These are phyloP conservation scores for Trametes cubensis DNA, from an alignment of 768 basidiomycete species.

Conservation along the genomic window DNA sequence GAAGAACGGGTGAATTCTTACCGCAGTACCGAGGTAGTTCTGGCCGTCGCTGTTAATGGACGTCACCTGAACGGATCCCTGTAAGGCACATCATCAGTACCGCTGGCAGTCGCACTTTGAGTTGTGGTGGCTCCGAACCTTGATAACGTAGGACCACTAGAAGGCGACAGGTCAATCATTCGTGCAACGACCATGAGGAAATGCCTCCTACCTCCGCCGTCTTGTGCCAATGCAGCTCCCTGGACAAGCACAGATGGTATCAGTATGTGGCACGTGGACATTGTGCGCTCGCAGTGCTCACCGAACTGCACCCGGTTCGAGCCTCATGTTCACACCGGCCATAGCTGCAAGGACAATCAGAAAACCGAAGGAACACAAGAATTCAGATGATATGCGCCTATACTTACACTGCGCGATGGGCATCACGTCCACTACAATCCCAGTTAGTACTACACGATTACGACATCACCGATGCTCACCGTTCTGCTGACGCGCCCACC, in stretches of 20 bases:
- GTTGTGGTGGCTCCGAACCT: slow-evolving; percentile 25
- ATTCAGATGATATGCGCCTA: not conserved
- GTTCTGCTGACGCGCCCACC: slow-evolving; percentile 69
- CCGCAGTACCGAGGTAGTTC: slow-evolving; percentile 52
- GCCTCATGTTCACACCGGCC: slow-evolving; percentile 40
- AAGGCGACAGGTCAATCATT: slow-evolving; percentile 1
- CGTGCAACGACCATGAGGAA: not conserved
- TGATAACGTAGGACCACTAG: slow-evolving; percentile 38
- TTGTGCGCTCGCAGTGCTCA: slow-evolving; percentile 10
- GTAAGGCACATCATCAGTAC: not conserved
- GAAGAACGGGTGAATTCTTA: not conserved
- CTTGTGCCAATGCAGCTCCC: slow-evolving; percentile 41
- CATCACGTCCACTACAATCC: slow-evolving; percentile 39
- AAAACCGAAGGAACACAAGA: not conserved
- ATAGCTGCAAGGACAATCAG: slow-evolving; percentile 28
- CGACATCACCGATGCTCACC: slow-evolving; percentile 36
- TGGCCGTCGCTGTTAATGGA: slow-evolving; percentile 52
- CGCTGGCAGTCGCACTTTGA: not conserved
- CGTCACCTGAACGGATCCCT: slow-evolving; percentile 43
- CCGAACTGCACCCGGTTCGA: slow-evolving; percentile 40
- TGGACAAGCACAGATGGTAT: slow-evolving; percentile 2
- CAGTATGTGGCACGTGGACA: not conserved
- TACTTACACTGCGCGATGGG: slow-evolving; percentile 41
- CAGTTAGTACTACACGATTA: not conserved
- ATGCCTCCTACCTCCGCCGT: slow-evolving; percentile 31